Percentiles rank a stretch among this genome's conserved stretches.
phyloP scores from a whole-genome alignment of 2,329 filamentous ascomycete genomes.

The Paradendryphiella salina region DNA sequence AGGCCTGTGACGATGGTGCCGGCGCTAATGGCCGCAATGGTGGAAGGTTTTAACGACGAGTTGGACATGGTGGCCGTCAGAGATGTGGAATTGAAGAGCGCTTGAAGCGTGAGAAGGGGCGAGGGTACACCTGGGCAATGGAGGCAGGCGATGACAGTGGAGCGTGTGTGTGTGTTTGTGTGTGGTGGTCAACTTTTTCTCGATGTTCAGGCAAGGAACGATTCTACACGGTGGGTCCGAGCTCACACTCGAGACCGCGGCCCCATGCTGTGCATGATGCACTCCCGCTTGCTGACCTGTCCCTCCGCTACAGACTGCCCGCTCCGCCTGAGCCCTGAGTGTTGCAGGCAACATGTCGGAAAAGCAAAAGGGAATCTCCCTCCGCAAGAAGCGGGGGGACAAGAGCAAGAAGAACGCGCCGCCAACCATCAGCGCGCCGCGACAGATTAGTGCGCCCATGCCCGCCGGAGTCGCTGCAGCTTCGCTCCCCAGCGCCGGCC shows the following conservation, averaged over 20 bases:
- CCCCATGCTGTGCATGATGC: slow-evolving; percentile 6
- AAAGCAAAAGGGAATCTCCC: slow-evolving; percentile 60
- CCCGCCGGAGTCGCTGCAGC: slow-evolving; percentile 35
- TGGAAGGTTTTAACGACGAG: slow-evolving; percentile 46
- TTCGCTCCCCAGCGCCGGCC: slow-evolving; percentile 42
- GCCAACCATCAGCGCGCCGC: slow-evolving; percentile 55
- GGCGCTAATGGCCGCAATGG: slow-evolving; percentile 61
- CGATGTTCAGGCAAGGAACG: slow-evolving; percentile 24
- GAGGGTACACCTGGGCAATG: slow-evolving; percentile 9
- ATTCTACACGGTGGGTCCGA: slow-evolving; percentile 30
- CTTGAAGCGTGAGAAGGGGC: slow-evolving; percentile 1
- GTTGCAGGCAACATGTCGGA: slow-evolving; percentile 51
- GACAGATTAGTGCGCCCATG: slow-evolving; percentile 56
- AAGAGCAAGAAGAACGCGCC: slow-evolving; percentile 58
- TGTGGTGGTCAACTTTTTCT: slow-evolving; percentile 16
- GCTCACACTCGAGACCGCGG: slow-evolving; percentile 23
- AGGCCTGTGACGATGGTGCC: slow-evolving; percentile 63
- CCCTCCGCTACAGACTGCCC: slow-evolving; percentile 2
- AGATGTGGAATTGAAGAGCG: slow-evolving; percentile 6
- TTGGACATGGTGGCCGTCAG: slow-evolving; percentile 12
- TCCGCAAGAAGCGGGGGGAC: slow-evolving; percentile 64
- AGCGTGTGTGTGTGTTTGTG: slow-evolving; percentile 15
- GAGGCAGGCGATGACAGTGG: slow-evolving; percentile 15
- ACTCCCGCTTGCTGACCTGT: slow-evolving; percentile 12
- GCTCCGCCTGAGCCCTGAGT: neutral